These are phyloP conservation scores for Suillus decipiens DNA, from an alignment of 768 basidiomycete species.

Conservation along the genomic window DNA sequence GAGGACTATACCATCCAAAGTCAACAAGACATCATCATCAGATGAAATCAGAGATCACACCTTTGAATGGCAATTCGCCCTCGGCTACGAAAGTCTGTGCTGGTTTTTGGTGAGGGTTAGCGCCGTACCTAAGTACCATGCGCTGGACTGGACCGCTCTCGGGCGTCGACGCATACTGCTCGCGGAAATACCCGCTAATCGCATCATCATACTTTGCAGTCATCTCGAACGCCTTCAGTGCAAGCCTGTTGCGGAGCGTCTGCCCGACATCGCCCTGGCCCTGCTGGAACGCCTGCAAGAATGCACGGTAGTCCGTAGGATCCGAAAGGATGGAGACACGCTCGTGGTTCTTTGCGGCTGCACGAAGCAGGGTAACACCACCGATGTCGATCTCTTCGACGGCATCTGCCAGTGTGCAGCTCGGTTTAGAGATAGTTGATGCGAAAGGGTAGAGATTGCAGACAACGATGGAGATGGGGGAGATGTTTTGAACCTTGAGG, in stretches of 20 bases:
- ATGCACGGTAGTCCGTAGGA: slow-evolving; percentile 82
- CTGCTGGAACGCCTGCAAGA: slow-evolving; percentile 76
- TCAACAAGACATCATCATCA: not conserved
- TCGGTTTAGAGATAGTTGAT: slow-evolving; percentile 83
- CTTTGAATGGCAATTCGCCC: slow-evolving; percentile 92
- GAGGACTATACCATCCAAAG: slow-evolving; percentile 55
- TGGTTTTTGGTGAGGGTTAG: slow-evolving; percentile 98
- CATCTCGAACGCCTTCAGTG: slow-evolving; percentile 96
- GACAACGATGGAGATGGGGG: slow-evolving; percentile 94
- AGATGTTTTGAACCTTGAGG: slow-evolving; percentile 78
- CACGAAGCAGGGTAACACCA: slow-evolving; percentile 95
- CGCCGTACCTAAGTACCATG: slow-evolving; percentile 88
- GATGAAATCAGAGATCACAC: slow-evolving; percentile 37
- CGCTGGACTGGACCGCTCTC: slow-evolving; percentile 80
- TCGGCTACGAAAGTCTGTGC: slow-evolving; percentile 93
- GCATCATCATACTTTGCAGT: slow-evolving; percentile 95
- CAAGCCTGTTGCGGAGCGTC: slow-evolving; percentile 72
- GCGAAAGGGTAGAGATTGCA: slow-evolving; percentile 99
- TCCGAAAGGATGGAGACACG: slow-evolving; percentile 90
- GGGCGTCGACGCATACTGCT: slow-evolving; percentile 89
- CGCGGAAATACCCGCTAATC: slow-evolving; percentile 95
- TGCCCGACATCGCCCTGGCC: slow-evolving; percentile 76
- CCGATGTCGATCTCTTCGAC: slow-evolving; percentile 99
- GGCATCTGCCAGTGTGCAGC: slow-evolving; percentile 88
- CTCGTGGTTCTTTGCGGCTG: slow-evolving; percentile 97